Base-by-base conservation (phyloP, 2,329 filamentous ascomycete species). In the Venturia nashicola region DNA sequence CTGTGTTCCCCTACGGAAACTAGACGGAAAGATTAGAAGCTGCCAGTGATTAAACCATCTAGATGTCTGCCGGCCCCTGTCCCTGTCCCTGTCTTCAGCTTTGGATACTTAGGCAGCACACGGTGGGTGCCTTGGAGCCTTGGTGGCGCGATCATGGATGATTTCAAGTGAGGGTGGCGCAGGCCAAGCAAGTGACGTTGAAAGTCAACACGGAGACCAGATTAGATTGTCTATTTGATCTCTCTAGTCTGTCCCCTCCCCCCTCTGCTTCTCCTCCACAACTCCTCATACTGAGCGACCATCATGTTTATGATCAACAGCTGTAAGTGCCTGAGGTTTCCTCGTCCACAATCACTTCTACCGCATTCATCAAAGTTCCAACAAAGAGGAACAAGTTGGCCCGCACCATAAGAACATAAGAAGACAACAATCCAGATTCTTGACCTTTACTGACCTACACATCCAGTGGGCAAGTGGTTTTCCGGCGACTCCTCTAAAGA, bases 401-500 rank as follows among this genome's bases (percentile, higher is more conserved):
- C 43, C 39, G 59, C 39, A 40, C 27, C 32, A 59, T 40, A 6
- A 5, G 18, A 23, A 7, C 23, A 34, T 60, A 16, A 12, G 11
- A 23, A 7, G 66, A 48, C 67, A 66, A 43, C 12, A 61, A 14
- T 2, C 6, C 57, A 14, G 27, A 27, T 1, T 16, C 5, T 9
- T 43, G 16, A 23, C 6, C 12, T 54, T 11, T 7, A 18, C 61
- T 46, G 18, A 62, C 42, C 40, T 39, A 5, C 18, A 23, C 1
- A 18, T n/a, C 16, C 20, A 95, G 91, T 96, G 69, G 89, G 90
- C 77, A 97, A 96, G 78, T 87, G 94, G 72, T 86, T 97, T 73
- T 97, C 97, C 74, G 86, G 87, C 68, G 91, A 95, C 75, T 85
- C 84, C 71, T 90, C 86, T 74, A 93, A 97, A 76, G 92, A 97